phyloP scores from a whole-genome alignment of 2,329 filamentous ascomycete species.

The Alternaria sp. region DNA sequence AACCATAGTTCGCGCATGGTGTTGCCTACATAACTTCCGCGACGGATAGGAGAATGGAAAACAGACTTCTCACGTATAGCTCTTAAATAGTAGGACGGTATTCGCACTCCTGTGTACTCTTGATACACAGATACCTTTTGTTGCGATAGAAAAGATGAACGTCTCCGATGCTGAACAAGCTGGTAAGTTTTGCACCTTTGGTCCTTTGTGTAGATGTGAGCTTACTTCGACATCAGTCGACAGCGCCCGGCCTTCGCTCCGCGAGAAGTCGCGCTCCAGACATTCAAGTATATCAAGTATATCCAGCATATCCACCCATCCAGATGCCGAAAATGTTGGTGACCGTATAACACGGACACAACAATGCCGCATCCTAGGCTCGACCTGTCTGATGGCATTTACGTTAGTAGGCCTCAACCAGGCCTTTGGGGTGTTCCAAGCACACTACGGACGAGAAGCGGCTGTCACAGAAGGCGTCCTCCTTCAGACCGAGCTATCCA shows the following conservation, averaged over 20 bases:
- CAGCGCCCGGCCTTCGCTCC: neutral
- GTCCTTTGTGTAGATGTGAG: neutral
- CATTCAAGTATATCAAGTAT: neutral
- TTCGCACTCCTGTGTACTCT: too few species aligned
- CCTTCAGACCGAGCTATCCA: constrained; percentile 7
- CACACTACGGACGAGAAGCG: constrained; percentile 25
- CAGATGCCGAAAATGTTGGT: constrained; percentile 7
- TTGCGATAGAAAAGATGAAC: neutral
- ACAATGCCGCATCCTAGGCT: constrained; percentile 20
- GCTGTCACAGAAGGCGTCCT: constrained; percentile 21
- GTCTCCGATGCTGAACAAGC: neutral
- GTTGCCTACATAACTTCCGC: neutral
- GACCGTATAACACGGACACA: constrained; percentile 20
- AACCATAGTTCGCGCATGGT: neutral
- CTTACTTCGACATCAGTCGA: neutral
- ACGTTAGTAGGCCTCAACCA: constrained; percentile 25
- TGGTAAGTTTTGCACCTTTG: neutral
- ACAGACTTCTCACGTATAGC: neutral
- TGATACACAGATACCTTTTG: neutral
- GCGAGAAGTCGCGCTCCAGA: neutral
- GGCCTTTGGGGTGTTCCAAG: constrained; percentile 26
- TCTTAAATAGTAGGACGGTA: neutral
- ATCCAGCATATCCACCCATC: neutral
- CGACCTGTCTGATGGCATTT: constrained; percentile 22
- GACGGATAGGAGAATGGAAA: neutral